Base-by-base conservation (phyloP, 2,329 filamentous ascomycete genomes). In the Fusarium pseudoanthophilum region DNA sequence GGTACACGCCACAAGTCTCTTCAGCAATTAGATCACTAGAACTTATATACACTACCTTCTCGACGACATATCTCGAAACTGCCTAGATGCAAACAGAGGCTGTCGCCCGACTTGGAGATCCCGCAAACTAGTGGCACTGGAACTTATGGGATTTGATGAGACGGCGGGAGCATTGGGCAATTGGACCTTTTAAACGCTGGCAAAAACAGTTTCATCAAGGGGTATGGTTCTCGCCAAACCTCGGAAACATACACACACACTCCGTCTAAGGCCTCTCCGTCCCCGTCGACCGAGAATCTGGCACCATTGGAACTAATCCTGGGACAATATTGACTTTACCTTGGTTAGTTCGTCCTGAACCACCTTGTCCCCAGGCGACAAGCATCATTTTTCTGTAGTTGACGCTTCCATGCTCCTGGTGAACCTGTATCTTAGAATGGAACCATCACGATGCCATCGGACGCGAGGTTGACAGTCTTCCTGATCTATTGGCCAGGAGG, bases 401-500 rank as follows among this genome's bases (percentile, higher is more conserved):
- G 4, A 18, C 24, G 26, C 21, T 18, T n/a, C 28, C 10, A 20
- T 20, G 10, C 7, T 26, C 7, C 10, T 24, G 21, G 26, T 60
- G 28, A n/a, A n/a, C 15, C 7, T 15, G 11, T 30, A 37, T 26
- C 7, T 24, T 18, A 21, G 2, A 7, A 16, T 37, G 5, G 11
- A 45, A 26, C 46, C 46, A 65, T 11, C 10, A 26, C 7, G 20
- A 37, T 39, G 42, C 34, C 48, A 65, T 46, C 16, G 60, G 42
- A 4, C 53, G 39, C 9, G 70, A 37, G 7, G 42, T 32, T 13
- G 48, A 53, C 7, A 51, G n/a, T 59, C 71, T 60, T 32, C 60
- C 52, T 32, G 70, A 69, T 52, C 72, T 72, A 59, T 72, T 40
- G 20, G 24, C 46, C 13, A 73, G 32, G 15, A 53, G 36, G 11